phyloP scores from a whole-genome alignment of 495 filamentous ascomycete genomes.

The Penicillium verhagenii region DNA sequence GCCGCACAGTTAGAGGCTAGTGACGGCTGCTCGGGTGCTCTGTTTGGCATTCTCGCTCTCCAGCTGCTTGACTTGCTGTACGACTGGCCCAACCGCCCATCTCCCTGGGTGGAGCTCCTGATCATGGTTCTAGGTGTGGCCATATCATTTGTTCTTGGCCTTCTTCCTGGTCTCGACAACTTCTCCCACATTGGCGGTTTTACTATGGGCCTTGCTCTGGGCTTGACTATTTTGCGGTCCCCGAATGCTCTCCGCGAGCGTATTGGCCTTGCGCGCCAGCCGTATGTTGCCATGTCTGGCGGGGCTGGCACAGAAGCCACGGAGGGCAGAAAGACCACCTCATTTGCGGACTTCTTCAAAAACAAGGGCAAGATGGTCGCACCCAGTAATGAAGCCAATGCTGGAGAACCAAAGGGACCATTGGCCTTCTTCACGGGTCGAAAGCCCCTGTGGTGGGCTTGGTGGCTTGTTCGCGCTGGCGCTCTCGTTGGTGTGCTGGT shows the following conservation, averaged over 20 bases:
- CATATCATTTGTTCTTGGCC: conserved; percentile 88
- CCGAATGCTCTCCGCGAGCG: conserved; percentile 74
- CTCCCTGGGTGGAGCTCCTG: conserved; percentile 74
- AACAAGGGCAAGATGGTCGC: conserved; percentile 28
- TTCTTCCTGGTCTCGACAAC: conserved; percentile 92
- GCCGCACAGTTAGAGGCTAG: conserved; percentile 76
- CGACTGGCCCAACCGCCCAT: conserved; percentile 75
- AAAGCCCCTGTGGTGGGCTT: conserved; percentile 93
- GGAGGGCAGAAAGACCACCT: conserved; percentile 30
- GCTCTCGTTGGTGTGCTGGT: conserved; percentile 76
- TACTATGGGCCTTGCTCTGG: conserved; percentile 84
- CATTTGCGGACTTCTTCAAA: conserved; percentile 40
- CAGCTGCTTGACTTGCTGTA: conserved; percentile 87
- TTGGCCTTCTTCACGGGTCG: conserved; percentile 86
- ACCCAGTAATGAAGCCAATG: conserved; percentile 15
- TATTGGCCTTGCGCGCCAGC: conserved; percentile 64
- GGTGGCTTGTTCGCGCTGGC: conserved; percentile 86
- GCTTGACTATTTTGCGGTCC: conserved; percentile 82
- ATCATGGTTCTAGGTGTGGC: conserved; percentile 82
- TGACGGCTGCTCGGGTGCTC: conserved; percentile 80
- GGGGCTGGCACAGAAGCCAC: conserved; percentile 24
- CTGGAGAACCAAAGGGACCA: conserved; percentile 55
- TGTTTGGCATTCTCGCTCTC: conserved; percentile 91
- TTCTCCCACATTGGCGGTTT: conserved; percentile 98
- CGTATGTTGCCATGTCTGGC: conserved; percentile 61